Evolutionary conservation across 2,329 filamentous ascomycete species (phyloP).

Genomic region (Venturia oleaginea): DNA sequence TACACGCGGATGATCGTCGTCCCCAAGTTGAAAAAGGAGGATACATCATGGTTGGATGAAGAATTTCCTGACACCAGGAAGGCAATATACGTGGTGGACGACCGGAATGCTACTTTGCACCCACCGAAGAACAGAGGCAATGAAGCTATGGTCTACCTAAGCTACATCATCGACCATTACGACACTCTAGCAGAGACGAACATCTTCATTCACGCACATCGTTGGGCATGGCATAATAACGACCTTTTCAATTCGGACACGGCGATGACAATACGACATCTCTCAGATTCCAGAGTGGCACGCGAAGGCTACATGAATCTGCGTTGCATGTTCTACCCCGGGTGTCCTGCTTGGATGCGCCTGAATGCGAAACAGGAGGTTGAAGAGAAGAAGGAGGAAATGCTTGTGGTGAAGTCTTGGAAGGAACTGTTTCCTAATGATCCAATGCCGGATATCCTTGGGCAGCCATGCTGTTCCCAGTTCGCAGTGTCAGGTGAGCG

Average conservation of each 20-base stretch:
- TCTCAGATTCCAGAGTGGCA: slow-evolving; percentile 38
- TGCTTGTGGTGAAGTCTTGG: slow-evolving; percentile 37
- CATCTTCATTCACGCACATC: slow-evolving; percentile 54
- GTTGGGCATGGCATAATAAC: slow-evolving; percentile 50
- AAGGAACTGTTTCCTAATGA: slow-evolving; percentile 40
- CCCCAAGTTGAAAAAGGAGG: slow-evolving; percentile 42
- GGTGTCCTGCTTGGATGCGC: slow-evolving; percentile 47
- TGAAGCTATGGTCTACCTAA: slow-evolving; percentile 54
- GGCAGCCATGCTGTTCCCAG: slow-evolving; percentile 56
- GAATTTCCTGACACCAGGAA: slow-evolving; percentile 37
- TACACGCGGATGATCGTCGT: slow-evolving; percentile 49
- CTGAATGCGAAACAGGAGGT: slow-evolving; percentile 31
- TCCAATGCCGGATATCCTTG: slow-evolving; percentile 40
- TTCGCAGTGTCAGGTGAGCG: slow-evolving; percentile 52
- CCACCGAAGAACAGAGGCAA: slow-evolving; percentile 51
- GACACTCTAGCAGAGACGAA: slow-evolving; percentile 48
- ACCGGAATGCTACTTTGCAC: slow-evolving; percentile 32
- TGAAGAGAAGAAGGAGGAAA: slow-evolving; percentile 35
- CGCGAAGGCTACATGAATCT: slow-evolving; percentile 47
- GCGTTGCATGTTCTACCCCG: slow-evolving; percentile 45
- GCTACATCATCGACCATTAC: slow-evolving; percentile 54
- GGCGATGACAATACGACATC: slow-evolving; percentile 34
- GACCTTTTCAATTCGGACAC: slow-evolving; percentile 37
- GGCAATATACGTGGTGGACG: slow-evolving; percentile 44
- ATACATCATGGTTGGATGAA: slow-evolving; percentile 45